Evolutionary conservation across 1,284 basidiomycete species (phyloP).

Genomic region (Ceratobasidium sp.): DNA sequence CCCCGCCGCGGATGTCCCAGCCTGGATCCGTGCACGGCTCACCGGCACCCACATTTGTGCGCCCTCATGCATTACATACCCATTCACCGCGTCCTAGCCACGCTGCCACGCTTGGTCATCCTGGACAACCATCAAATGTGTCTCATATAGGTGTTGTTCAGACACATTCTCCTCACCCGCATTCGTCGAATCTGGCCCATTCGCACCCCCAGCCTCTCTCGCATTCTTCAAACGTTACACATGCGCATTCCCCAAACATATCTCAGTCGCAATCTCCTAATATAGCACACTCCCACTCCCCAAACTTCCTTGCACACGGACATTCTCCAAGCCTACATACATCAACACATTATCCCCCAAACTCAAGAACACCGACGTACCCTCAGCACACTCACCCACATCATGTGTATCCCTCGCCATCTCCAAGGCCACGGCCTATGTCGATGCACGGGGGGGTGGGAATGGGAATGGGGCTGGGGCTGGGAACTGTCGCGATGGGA

Average conservation of each 20-base stretch:
- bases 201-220: neutral
- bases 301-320: conserved; percentile 18
- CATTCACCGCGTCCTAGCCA: conserved; percentile 33
- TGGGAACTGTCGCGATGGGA: neutral
- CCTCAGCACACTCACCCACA: conserved; percentile 30
- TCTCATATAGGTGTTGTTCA: neutral
- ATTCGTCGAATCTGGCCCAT: neutral
- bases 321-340: conserved; percentile 32
- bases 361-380: conserved; percentile 24
- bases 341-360: conserved; percentile 14
- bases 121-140: conserved; percentile 1
- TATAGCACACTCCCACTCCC: conserved; percentile 4
- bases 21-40: conserved; percentile 24
- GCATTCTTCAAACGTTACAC: neutral
- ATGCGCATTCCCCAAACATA: neutral
- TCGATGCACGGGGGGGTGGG: conserved; percentile 32
- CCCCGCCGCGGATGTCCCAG: conserved; percentile 33
- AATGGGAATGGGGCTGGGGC: too few relatives aligned
- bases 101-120: conserved; percentile 1
- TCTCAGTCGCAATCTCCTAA: conserved; percentile 7
- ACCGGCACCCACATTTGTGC: conserved; percentile 16
- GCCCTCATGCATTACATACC: conserved; percentile 31
- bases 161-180: neutral
- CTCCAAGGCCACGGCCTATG: conserved; percentile 31
- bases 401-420: conserved; percentile 35